phyloP scores from a whole-genome alignment of 2,329 filamentous ascomycete species.

The Ploettnerulaceae sp. region DNA sequence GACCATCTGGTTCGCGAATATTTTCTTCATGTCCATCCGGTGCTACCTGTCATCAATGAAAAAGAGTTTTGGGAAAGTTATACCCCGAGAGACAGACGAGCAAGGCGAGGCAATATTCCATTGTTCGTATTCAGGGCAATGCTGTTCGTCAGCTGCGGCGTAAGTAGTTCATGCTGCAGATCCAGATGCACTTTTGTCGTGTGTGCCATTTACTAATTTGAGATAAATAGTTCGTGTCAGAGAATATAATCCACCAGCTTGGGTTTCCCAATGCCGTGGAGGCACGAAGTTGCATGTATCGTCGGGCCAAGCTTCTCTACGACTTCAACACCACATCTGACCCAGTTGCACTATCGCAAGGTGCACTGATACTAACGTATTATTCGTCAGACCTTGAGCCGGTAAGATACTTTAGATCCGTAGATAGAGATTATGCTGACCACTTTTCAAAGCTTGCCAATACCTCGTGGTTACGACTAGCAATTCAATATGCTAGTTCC shows the following conservation, averaged over 20 bases:
- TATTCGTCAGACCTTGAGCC: constrained; percentile 8
- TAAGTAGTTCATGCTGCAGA: constrained; percentile 5
- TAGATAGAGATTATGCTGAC: not conserved
- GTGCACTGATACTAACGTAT: constrained; percentile 20
- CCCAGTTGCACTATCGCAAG: constrained; percentile 31
- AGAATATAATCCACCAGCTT: constrained; percentile 16
- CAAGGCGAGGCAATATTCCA: constrained; percentile 31
- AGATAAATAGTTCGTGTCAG: constrained; percentile 13
- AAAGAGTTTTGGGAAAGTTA: constrained; percentile 46
- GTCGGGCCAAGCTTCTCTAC: constrained; percentile 38
- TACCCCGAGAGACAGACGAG: constrained; percentile 26
- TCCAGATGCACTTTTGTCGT: too few species aligned
- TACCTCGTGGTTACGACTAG: constrained; percentile 45
- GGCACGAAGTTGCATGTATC: constrained; percentile 43
- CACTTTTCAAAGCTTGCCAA: constrained; percentile 32
- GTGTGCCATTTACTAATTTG: too few species aligned
- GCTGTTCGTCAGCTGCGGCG: constrained; percentile 41
- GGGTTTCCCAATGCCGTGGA: constrained; percentile 41
- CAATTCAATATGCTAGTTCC: constrained; percentile 46
- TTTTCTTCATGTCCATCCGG: constrained; percentile 44
- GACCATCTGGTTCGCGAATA: constrained; percentile 47
- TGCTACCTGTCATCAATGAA: constrained; percentile 42
- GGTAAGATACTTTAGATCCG: not conserved
- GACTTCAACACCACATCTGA: constrained; percentile 31
- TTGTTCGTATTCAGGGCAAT: constrained; percentile 45